phyloP scores from a whole-genome alignment of 2,329 filamentous ascomycete genomes.

The Clonostachys chloroleuca region DNA sequence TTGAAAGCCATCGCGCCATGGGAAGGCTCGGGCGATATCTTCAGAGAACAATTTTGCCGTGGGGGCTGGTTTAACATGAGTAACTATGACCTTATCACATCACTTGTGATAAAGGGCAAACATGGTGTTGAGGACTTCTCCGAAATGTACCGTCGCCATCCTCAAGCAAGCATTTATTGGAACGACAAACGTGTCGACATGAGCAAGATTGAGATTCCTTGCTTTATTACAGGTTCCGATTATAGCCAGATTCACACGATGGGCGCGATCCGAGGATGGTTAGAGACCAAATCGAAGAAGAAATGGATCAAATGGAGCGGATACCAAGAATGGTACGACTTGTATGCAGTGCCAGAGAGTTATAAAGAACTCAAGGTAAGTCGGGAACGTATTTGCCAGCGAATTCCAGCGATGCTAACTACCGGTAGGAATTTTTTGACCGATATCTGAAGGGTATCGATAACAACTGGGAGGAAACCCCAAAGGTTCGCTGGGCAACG shows the following conservation, averaged over 20 bases:
- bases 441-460: too few relatives aligned
- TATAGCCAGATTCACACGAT: constrained; percentile 10
- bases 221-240: too few relatives aligned
- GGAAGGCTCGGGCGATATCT: too few relatives aligned
- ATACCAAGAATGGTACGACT: constrained; percentile 1
- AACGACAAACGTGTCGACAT: too few relatives aligned
- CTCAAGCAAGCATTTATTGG: constrained; percentile 14
- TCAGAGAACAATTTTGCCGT: too few relatives aligned
- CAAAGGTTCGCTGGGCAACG: too few relatives aligned
- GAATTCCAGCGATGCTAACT: too few relatives aligned
- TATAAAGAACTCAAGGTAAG: background rate
- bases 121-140: constrained; percentile 30
- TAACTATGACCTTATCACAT: constrained; percentile 34
- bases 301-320: constrained; percentile 16
- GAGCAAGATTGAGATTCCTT: too few relatives aligned
- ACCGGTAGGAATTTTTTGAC: too few relatives aligned
- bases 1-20: too few relatives aligned
- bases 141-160: constrained; percentile 31
- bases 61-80: constrained; percentile 27
- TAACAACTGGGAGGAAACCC: too few relatives aligned
- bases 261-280: constrained; percentile 18
- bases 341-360: constrained; percentile 1
- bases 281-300: constrained; percentile 13
- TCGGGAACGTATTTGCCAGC: too few relatives aligned
- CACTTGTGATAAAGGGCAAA: constrained; percentile 24